Evolutionary conservation across 345 rosid genomes (phyloP).

Genomic region (Citrus sp.): DNA sequence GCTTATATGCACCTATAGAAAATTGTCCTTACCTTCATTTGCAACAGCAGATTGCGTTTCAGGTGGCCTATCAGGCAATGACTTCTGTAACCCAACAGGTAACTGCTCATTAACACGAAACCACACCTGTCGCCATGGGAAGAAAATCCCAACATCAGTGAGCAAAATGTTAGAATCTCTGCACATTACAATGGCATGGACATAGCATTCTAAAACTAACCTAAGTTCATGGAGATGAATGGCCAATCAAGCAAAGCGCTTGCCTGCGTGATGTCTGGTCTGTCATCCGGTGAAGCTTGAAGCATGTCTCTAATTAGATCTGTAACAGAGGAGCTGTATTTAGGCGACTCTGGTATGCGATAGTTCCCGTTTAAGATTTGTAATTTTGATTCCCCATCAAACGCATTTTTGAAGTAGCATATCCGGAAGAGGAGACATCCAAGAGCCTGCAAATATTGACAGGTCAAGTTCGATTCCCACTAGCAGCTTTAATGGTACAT

Average conservation of each 20-base stretch:
- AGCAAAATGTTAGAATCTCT: conserved; percentile 40
- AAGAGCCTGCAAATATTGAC: conserved; percentile 62
- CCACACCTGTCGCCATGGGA: conserved; percentile 78
- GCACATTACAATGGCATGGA: conserved; percentile 23
- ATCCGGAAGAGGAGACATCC: conserved; percentile 96
- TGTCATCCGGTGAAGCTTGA: conserved; percentile 82
- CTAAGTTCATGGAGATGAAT: conserved; percentile 69
- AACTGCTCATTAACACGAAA: conserved; percentile 90
- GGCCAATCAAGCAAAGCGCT: conserved; percentile 75
- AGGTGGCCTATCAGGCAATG: conserved; percentile 79
- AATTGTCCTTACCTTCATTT: conserved; percentile 44
- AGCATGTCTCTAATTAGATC: conserved; percentile 86
- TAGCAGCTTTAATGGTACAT: not conserved
- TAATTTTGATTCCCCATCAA: conserved; percentile 97
- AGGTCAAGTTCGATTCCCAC: conserved; percentile 15
- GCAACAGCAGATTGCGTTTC: conserved; percentile 50
- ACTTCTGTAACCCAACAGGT: conserved; percentile 72
- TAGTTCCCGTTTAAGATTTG: conserved; percentile 94
- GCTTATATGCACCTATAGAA: not conserved
- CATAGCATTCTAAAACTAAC: conserved; percentile 62
- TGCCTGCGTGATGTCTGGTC: conserved; percentile 99
- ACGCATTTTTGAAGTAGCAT: conserved; percentile 90
- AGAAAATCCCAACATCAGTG: conserved; percentile 46
- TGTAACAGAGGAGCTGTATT: conserved; percentile 58
- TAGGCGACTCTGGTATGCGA: conserved; percentile 81